Base-by-base conservation (phyloP, 2,329 filamentous ascomycete genomes). In the Cordyceps cateniannulata region DNA sequence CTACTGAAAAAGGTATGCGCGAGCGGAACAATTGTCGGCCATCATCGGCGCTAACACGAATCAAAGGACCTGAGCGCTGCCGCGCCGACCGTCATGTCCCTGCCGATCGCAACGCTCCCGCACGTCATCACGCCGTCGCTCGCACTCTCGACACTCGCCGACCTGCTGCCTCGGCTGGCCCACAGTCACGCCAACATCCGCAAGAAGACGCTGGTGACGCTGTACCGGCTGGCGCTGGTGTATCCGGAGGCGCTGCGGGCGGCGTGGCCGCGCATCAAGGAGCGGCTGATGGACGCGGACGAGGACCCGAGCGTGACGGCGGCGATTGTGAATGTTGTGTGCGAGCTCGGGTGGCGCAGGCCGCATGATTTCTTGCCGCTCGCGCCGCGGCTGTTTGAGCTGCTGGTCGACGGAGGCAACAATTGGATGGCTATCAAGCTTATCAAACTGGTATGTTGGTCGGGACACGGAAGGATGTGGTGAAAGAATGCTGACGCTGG, bases 341-440 rank as follows among this genome's bases (percentile, higher is more conserved):
- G 95, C 73, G 95, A 99, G 75, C 78, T 99, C 44, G 93, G 93
- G 6, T 97, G 93, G 91, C 85, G 95, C 67, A 83, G 95, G 66
- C 95, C 95, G 4, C 88, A 93, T 66, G 95, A 99, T 73, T 98
- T 98, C 68, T 79, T 99, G 32, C 91, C 95, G 16, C 80, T 99
- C 32, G 95, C 95, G 0, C 95, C 95, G 9, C 83, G 95, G 62
- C 76, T 99, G 27, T 99, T 98, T 69, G 93, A 97, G 70, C 81
- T 99, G 20, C 79, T 99, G 27, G 93, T 97, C 14, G 89, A 96
- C 63, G 88, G 92, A 60, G 89, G 89, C 42, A 98, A 99, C 75
- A 99, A 99, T 74, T 99, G 95, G 95, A 98, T 99, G 93, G 93
- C 93, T 62, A 99, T 99, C 72, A 99, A 99, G 73, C 85, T 99